These are phyloP conservation scores for Cladorrhinum samala DNA, from an alignment of 495 filamentous ascomycete genomes.

Conservation along the genomic window DNA sequence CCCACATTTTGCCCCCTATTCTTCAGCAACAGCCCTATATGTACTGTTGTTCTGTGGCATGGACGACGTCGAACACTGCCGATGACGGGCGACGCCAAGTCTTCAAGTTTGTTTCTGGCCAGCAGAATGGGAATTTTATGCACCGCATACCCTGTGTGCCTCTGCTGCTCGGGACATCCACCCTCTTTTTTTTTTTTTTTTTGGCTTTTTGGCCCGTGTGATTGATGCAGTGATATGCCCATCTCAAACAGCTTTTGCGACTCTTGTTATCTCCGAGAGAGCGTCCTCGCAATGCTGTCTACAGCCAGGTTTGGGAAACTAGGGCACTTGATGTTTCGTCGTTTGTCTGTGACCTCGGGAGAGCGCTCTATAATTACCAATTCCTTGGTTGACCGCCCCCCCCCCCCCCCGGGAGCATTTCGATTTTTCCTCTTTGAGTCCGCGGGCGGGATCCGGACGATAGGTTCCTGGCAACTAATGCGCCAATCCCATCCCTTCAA, in stretches of 20 bases:
- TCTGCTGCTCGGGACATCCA: not conserved
- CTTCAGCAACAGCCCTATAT: not conserved
- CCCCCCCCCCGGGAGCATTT: not conserved
- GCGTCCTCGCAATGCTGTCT: not conserved
- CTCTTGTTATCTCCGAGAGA: not conserved
- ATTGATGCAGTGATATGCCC: not conserved
- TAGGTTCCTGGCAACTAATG: not conserved
- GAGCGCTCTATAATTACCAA: too few relatives aligned
- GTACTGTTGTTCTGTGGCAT: too few relatives aligned
- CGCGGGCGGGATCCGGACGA: not conserved
- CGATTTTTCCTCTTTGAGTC: not conserved
- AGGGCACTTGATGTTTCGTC: not conserved
- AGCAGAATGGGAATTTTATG: too few relatives aligned
- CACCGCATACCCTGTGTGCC: not conserved
- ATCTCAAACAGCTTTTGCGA: not conserved
- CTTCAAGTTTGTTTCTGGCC: not conserved
- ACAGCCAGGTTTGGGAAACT: not conserved
- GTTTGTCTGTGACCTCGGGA: too few relatives aligned
- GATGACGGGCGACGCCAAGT: not conserved
- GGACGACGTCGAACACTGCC: too few relatives aligned
- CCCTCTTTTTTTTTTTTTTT: not conserved
- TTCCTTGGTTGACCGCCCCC: constrained; percentile 4
- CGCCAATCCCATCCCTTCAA: constrained; percentile 10
- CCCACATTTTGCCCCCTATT: not conserved
- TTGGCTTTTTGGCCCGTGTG: not conserved